Evolutionary conservation across 495 filamentous ascomycete species (phyloP).

Genomic region (Beverwykella pulmonaria): DNA sequence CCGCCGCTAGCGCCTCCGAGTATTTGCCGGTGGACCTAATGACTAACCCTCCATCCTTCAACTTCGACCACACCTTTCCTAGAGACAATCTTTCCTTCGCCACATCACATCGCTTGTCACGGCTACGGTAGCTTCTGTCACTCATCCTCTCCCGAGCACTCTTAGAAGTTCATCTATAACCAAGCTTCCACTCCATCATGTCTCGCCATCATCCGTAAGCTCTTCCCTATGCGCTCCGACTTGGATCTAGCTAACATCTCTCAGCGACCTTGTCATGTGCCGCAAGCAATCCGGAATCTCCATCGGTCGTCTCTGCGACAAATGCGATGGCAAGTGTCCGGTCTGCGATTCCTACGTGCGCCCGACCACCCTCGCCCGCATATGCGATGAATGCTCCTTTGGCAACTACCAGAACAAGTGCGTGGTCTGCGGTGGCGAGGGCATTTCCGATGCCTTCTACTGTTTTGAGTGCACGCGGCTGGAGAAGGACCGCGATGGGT

Average conservation of each 20-base stretch:
- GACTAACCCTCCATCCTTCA: background rate
- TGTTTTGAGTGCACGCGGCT: slow-evolving; percentile 98
- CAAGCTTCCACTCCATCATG: slow-evolving; percentile 49
- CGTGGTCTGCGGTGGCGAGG: slow-evolving; percentile 97
- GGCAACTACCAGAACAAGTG: slow-evolving; percentile 99
- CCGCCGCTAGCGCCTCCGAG: background rate
- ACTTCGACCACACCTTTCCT: background rate
- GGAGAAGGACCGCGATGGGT: slow-evolving; percentile 96
- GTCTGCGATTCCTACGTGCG: slow-evolving; percentile 99
- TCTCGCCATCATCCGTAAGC: slow-evolving; percentile 80
- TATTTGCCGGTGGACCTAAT: background rate
- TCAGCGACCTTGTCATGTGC: slow-evolving; percentile 97
- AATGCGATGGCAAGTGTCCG: slow-evolving; percentile 99
- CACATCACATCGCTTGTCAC: no score
- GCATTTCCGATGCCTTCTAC: slow-evolving; percentile 99
- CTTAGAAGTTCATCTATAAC: background rate
- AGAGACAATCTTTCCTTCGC: background rate
- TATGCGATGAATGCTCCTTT: slow-evolving; percentile 99
- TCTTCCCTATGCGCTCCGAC: slow-evolving; percentile 11
- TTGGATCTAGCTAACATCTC: slow-evolving; percentile 41
- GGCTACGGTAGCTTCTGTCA: no score
- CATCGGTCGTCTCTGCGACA: slow-evolving; percentile 98
- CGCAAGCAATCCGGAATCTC: slow-evolving; percentile 97
- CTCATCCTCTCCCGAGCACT: no score
- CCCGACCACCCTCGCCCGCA: slow-evolving; percentile 92